Conservation (phyloP, 352 stramenopile species). For the Vaucheria bursata region DNA sequence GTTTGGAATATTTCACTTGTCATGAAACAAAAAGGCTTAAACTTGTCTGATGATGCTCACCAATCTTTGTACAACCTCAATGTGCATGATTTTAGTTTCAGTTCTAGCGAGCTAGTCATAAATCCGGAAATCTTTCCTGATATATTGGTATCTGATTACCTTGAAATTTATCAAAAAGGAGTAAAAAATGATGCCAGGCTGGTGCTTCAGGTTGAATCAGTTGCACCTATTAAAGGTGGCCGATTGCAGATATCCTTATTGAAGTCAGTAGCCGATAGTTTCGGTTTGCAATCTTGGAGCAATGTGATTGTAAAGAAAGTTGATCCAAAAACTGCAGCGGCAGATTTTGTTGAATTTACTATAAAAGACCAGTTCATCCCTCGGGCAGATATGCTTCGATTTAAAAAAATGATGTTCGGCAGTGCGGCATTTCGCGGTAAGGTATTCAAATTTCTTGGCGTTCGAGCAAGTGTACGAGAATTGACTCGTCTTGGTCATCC, state of each 20-base stretch:
- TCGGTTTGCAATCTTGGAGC: conserved; percentile 27
- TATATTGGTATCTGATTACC: neutral
- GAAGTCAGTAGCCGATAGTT: conserved; percentile 32
- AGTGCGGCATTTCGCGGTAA: conserved; percentile 28
- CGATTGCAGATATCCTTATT: conserved; percentile 37
- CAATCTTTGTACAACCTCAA: too few relatives aligned
- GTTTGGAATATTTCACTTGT: too few relatives aligned
- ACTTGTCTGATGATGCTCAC: too few relatives aligned
- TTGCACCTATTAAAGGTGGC: conserved; percentile 6
- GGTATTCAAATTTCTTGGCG: conserved; percentile 49
- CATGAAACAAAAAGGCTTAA: too few relatives aligned
- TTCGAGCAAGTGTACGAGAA: conserved; percentile 74
- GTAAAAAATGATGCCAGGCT: neutral
- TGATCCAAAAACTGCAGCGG: conserved; percentile 55
- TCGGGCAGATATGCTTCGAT: conserved; percentile 72
- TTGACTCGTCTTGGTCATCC: conserved; percentile 64
- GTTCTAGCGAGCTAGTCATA: conserved; percentile 12
- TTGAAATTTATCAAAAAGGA: conserved; percentile 1
- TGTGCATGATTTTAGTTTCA: conserved; percentile 8
- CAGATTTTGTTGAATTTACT: conserved; percentile 73
- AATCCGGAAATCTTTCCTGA: conserved; percentile 7
- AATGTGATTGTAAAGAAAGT: conserved; percentile 50
- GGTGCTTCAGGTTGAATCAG: conserved; percentile 11
- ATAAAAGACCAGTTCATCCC: conserved; percentile 79
- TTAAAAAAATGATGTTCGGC: conserved; percentile 45